Evolutionary conservation across 176 grass and related monocot species (phyloP).

Genomic region (Typha latifolia): DNA sequence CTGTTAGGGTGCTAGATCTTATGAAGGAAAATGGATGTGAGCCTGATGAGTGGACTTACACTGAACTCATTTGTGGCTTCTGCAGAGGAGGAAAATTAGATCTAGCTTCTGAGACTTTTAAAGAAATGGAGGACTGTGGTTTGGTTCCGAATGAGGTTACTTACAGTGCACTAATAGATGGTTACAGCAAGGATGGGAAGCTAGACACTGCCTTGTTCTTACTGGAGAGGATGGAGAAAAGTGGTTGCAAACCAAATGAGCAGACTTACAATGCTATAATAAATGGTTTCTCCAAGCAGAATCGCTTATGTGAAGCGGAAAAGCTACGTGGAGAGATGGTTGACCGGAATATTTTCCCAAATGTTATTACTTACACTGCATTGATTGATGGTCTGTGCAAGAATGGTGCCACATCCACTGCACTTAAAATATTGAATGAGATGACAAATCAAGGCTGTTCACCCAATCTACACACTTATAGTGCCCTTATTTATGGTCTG

Average conservation of each 20-base stretch:
- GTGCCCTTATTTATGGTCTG: slow-evolving; percentile 45
- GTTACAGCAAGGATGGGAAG: slow-evolving; percentile 48
- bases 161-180: slow-evolving; percentile 47
- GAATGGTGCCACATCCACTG: slow-evolving; percentile 38
- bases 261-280: slow-evolving; percentile 53
- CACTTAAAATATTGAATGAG: slow-evolving; percentile 40
- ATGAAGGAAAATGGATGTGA: slow-evolving; percentile 33
- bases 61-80: slow-evolving; percentile 37
- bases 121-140: slow-evolving; percentile 33
- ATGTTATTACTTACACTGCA: slow-evolving; percentile 57
- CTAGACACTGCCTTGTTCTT: slow-evolving; percentile 32
- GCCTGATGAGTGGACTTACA: slow-evolving; percentile 50
- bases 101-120: slow-evolving; percentile 21
- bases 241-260: slow-evolving; percentile 46
- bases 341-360: slow-evolving; percentile 35
- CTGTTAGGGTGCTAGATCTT: slow-evolving; percentile 46
- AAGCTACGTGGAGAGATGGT: slow-evolving; percentile 39
- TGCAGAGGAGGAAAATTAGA: slow-evolving; percentile 27
- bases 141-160: slow-evolving; percentile 37
- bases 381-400: slow-evolving; percentile 55
- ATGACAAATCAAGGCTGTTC: slow-evolving; percentile 32
- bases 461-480: slow-evolving; percentile 54
- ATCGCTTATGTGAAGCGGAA: slow-evolving; percentile 36
- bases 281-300: slow-evolving; percentile 40
- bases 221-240: slow-evolving; percentile 44